These are phyloP conservation scores for Wallacemonas collosoma DNA, from an alignment of 208 protist species.

Conservation along the genomic window DNA sequence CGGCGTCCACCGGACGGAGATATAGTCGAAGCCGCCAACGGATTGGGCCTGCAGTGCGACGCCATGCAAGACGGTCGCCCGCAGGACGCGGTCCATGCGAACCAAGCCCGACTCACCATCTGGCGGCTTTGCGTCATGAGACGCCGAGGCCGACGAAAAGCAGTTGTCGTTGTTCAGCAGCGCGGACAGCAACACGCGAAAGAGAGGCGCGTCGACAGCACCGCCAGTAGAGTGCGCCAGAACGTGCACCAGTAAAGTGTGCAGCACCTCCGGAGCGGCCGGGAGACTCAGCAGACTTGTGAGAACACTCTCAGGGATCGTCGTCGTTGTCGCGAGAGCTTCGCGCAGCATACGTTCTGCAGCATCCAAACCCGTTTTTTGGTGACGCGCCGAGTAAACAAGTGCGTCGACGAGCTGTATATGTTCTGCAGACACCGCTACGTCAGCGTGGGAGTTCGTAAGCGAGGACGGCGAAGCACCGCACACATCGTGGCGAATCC, in stretches of 20 bases:
- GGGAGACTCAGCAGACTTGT: slow-evolving; percentile 10
- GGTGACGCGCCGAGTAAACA: background rate
- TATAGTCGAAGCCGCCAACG: slow-evolving; percentile 39
- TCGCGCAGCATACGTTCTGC: background rate
- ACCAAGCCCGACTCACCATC: slow-evolving; percentile 23
- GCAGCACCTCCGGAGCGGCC: slow-evolving; percentile 15
- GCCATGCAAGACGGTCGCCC: slow-evolving; percentile 29
- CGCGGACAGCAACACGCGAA: slow-evolving; percentile 39
- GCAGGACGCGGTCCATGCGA: slow-evolving; percentile 51
- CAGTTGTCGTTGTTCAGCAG: slow-evolving; percentile 78
- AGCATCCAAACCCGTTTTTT: background rate
- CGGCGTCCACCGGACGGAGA: slow-evolving; percentile 69
- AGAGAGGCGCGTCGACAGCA: slow-evolving; percentile 25
- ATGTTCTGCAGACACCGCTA: background rate
- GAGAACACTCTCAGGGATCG: slow-evolving; percentile 12
- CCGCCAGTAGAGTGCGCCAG: slow-evolving; percentile 20
- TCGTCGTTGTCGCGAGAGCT: background rate
- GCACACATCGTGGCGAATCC: background rate
- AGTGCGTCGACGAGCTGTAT: background rate
- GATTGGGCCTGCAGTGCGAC: slow-evolving; percentile 6
- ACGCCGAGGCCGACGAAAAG: slow-evolving; percentile 33
- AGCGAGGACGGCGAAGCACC: background rate
- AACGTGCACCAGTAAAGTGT: slow-evolving; percentile 26
- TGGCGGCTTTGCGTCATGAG: background rate
- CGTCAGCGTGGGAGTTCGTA: background rate